Evolutionary conservation across 495 filamentous ascomycete genomes (phyloP), one percentile per base, ranked within the genome.

Genomic region (Podospora tetraspora): DNA sequence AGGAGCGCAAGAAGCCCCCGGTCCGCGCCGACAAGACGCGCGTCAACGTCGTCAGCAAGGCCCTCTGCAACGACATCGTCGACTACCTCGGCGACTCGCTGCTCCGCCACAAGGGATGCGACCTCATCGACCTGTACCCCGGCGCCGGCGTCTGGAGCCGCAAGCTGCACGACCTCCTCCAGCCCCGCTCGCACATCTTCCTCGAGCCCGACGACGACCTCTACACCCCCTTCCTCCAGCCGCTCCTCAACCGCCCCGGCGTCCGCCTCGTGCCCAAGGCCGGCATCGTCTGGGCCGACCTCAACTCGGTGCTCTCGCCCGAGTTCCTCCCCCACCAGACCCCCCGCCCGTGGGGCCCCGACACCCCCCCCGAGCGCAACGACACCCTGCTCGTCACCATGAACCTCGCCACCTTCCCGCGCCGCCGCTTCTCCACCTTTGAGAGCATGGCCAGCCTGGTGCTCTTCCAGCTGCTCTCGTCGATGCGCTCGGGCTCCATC

Each of bases 41-140:
- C 43, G 72, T 85, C 60, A 81, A 88, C 61, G 77, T 92, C 66
- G 82, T 88, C 62, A 86, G 82, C 78, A 82, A 87, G 23, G 60
- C 79, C 22, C 78, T 93, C 66, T 89, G 89, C 71, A 74, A 83
- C 63, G 78, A 84, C 57, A 71, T 81, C 24, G 22, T 83, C 63
- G 68, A 73, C 0, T 80, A 81, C 60, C 68, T 83, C 23, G 73
- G 73, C 11, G 57, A 71, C 21, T 86, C 84, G 12, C 84, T 97
- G 25, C 75, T 77, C 23, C 82, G 84, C 62, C 86, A 92, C 73
- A 74, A 79, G 16, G 89, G 90, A 62, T 88, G 92, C 72, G 92
- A 93, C 69, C 84, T 98, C 63, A 80, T 98, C 70, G 94, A 98
- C 73, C 79, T 97, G 56, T 90, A 91, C 79, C 94, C 94, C 1